Evolutionary conservation across 2,329 filamentous ascomycete species (phyloP).

Genomic region (Nigrospora osmanthi): DNA sequence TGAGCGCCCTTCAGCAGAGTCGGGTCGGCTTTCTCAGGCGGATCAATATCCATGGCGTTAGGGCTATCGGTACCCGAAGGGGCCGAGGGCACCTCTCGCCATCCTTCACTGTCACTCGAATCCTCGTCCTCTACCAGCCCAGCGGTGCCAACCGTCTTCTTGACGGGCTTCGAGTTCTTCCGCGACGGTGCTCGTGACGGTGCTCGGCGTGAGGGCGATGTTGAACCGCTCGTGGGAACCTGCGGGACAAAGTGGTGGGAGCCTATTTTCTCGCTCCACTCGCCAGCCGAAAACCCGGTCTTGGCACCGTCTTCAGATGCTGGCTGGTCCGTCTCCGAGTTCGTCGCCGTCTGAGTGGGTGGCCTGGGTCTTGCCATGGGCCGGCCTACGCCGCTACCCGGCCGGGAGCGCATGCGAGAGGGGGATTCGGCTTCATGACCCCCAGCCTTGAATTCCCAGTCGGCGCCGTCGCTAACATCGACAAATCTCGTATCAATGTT

Average conservation of each 20-base stretch:
- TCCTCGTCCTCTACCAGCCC: conserved; percentile 38
- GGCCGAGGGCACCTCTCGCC: conserved; percentile 12
- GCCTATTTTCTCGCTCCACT: conserved; percentile 47
- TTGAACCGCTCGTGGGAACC: conserved; percentile 25
- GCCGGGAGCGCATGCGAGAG: conserved; percentile 28
- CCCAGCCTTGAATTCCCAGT: conserved; percentile 47
- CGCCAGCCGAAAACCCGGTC: conserved; percentile 38
- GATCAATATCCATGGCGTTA: conserved; percentile 60
- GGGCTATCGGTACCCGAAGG: conserved; percentile 32
- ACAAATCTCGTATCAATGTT: conserved; percentile 56
- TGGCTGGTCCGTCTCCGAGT: conserved; percentile 11
- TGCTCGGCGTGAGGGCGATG: conserved; percentile 32
- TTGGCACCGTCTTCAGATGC: conserved; percentile 15
- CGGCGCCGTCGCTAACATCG: conserved; percentile 33
- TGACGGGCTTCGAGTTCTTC: conserved; percentile 49
- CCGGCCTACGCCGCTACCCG: conserved; percentile 29
- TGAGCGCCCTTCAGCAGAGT: conserved; percentile 13
- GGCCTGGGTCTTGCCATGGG: conserved; percentile 1
- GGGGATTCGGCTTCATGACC: conserved; percentile 20
- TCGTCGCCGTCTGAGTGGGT: conserved; percentile 12
- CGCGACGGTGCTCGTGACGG: conserved; percentile 22
- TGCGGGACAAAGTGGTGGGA: conserved; percentile 46
- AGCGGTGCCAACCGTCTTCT: conserved; percentile 36
- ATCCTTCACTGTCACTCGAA: conserved; percentile 32
- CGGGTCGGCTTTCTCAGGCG: conserved; percentile 28